Base-by-base conservation (phyloP, 805 yeast genomes). In the Maudiozyma serrabonitensis region DNA sequence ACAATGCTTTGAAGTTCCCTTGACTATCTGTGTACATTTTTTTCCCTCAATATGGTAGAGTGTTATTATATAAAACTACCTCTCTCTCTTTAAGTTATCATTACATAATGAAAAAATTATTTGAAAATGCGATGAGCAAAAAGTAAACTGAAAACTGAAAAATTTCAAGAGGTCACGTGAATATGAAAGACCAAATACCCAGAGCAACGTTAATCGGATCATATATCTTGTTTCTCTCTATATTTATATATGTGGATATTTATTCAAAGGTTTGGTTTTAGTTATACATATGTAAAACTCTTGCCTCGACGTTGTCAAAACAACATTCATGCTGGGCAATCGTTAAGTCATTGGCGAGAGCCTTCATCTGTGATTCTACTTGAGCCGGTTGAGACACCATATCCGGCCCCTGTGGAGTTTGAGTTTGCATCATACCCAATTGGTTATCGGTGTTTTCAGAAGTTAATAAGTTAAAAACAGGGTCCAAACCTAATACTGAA, bases 401-500 rank as follows among this genome's bases (percentile, higher is more conserved):
- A 13, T 46, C 45, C 1, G 46, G 37, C 19, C 55, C 56, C 42
- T 59, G 43, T 54, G 55, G 66, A 66, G 55, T 55, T 45, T 57
- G 63, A 38, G 55, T 60, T 51, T 55, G 60, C 43, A 45, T 40
- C 41, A 53, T 44, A 6, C 59, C 71, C 65, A 57, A 55, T 65
- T 56, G 52, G 51, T 58, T 54, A 52, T 62, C 56, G 43, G 57
- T 44, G 58, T 66, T 40, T 15, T 56, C 57, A 9, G 58, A 53
- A 28, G 87, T 75, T 7, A 89, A 54, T 47, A 91, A 74, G 38
- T 85, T 76, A 63, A 83, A 84, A 1, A 93, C 81, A 0, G 96
- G 84, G 56, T 79, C 78, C 52, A 93, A 74, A 28, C 98, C 98
- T 46, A 90, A 66, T 52, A 88, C 78, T 49, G 88, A 86, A 48